phyloP scores from a whole-genome alignment of 768 basidiomycete species.

The Boletus coccyginus region DNA sequence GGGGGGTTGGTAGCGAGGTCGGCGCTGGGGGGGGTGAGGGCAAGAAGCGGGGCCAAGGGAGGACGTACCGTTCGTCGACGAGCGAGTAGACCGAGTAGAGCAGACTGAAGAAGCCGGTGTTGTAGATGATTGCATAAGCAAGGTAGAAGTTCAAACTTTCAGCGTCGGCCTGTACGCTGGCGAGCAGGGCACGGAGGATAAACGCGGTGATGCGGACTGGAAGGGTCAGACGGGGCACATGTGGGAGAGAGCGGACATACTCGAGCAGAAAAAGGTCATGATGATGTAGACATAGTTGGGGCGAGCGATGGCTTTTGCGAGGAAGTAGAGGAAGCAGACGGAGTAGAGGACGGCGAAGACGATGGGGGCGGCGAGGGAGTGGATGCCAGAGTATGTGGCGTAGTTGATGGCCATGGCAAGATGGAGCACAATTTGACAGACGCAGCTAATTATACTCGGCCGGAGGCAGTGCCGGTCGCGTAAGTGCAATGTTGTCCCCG shows the following conservation, averaged over 20 bases:
- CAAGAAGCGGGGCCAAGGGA: too few species aligned
- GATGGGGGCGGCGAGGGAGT: constrained; percentile 25
- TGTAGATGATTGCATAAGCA: constrained; percentile 33
- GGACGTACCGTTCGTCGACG: constrained; percentile 28
- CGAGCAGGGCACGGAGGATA: constrained; percentile 16
- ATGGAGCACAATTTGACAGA: too few species aligned
- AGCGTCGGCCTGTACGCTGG: constrained; percentile 17
- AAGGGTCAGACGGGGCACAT: background rate
- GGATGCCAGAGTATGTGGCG: constrained; percentile 19
- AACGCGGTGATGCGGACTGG: constrained; percentile 19
- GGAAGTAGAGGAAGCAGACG: constrained; percentile 14
- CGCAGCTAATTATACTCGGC: too few species aligned
- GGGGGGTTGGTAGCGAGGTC: constrained; percentile 17
- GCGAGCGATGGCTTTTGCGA: constrained; percentile 11
- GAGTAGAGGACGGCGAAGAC: constrained; percentile 27
- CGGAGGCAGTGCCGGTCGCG: too few species aligned
- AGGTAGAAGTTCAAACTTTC: constrained; percentile 22
- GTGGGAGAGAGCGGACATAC: constrained; percentile 7
- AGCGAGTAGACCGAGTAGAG: constrained; percentile 32
- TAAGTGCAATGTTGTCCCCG: constrained; percentile 11
- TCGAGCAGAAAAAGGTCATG: constrained; percentile 24
- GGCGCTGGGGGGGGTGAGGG: constrained; percentile 7
- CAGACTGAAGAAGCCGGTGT: constrained; percentile 33
- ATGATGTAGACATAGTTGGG: constrained; percentile 22
- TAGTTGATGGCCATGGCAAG: constrained; percentile 11